These are phyloP conservation scores for Wallacemonas sp. DNA, from an alignment of 208 protist genomes.

Conservation along the genomic window DNA sequence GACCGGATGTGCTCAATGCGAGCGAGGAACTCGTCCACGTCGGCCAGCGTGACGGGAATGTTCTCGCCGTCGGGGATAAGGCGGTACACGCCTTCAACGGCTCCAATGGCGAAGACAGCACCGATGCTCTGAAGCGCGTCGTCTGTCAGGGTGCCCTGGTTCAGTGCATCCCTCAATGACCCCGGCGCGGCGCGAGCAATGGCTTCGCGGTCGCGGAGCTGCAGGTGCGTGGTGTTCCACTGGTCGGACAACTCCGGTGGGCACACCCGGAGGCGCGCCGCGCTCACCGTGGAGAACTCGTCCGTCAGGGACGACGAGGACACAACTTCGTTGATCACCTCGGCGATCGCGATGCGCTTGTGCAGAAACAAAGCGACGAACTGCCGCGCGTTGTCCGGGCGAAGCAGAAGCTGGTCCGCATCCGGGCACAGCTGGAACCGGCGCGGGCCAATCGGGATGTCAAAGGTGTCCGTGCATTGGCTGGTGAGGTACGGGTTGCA, in stretches of 20 bases:
- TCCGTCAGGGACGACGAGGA: constrained; percentile 14
- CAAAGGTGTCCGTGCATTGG: constrained; percentile 1
- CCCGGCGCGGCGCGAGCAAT: constrained; percentile 17
- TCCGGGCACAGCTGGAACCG: constrained; percentile 33
- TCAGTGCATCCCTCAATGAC: constrained; percentile 17
- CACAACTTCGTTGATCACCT: constrained; percentile 30
- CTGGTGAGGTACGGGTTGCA: neutral
- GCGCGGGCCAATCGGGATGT: neutral
- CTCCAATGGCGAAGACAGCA: constrained; percentile 33
- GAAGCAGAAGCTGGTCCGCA: constrained; percentile 30
- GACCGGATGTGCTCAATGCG: constrained; percentile 23
- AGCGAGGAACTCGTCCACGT: constrained; percentile 46
- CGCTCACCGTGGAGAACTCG: neutral
- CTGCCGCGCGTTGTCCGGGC: constrained; percentile 38
- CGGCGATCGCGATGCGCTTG: constrained; percentile 33
- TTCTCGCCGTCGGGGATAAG: constrained; percentile 52
- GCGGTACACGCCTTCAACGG: constrained; percentile 22
- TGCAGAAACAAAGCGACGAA: constrained; percentile 33
- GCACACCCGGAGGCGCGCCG: constrained; percentile 21
- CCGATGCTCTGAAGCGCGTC: constrained; percentile 26
- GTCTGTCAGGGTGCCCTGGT: constrained; percentile 22
- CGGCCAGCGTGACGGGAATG: constrained; percentile 40
- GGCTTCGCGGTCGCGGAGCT: constrained; percentile 23
- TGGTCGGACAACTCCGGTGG: constrained; percentile 21
- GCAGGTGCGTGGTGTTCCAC: constrained; percentile 30